phyloP scores from a whole-genome alignment of 176 grass and related monocot genomes.

The Eleusine indica region DNA sequence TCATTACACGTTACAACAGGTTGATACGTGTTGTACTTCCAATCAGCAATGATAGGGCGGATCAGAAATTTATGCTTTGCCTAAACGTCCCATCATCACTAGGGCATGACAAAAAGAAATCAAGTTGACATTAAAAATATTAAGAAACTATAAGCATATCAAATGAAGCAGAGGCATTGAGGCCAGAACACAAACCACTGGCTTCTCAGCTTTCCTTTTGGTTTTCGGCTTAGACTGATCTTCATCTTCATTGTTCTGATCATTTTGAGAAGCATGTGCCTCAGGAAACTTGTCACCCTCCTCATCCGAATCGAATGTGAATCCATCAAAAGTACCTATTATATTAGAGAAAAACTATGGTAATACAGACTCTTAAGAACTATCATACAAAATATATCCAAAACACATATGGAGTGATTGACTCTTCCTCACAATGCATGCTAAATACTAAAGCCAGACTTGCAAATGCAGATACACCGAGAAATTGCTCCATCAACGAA shows the following conservation, averaged over 20 bases:
- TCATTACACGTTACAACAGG: neutral
- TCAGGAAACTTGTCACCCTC: conserved; percentile 65
- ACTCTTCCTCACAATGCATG: neutral
- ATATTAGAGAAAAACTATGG: conserved; percentile 4
- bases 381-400: neutral
- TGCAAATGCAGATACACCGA: neutral
- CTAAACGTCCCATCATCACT: neutral
- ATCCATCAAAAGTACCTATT: conserved; percentile 82
- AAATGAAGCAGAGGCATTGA: neutral
- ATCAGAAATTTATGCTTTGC: neutral
- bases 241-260: conserved; percentile 71
- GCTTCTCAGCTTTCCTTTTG: conserved; percentile 71
- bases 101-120: neutral
- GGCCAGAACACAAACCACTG: conserved; percentile 38
- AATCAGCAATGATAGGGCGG: neutral
- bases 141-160: conserved; percentile 3
- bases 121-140: neutral
- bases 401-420: neutral
- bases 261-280: conserved; percentile 50
- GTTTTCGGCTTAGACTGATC: conserved; percentile 60
- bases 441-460: conserved; percentile 12
- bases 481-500: conserved; percentile 27
- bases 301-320: conserved; percentile 92
- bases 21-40: neutral
- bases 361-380: neutral